Evolutionary conservation across 2,329 filamentous ascomycete species (phyloP), one percentile per base, ranked within the genome.

Genomic region (Cladophialophora exuberans): DNA sequence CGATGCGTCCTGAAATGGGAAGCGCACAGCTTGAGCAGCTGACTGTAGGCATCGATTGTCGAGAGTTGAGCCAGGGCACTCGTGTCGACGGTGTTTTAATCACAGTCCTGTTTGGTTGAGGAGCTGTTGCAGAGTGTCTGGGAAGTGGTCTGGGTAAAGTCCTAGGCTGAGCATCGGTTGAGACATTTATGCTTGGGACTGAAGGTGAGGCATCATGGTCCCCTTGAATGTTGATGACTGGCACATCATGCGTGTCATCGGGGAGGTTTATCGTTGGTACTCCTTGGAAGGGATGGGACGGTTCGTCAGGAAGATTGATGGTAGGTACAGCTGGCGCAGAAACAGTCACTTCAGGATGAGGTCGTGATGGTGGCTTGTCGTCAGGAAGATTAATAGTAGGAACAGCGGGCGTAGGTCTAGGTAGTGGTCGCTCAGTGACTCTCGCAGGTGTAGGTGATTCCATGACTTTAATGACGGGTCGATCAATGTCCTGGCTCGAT

Each of bases 1-100:
- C 88, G 62, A 96, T 93, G 54, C 93, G 89, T 2, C 94, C 94
- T 54, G 94, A 85, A 63, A 99, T 97, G 0, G 90, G 86, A 17
- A 88, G 79, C 7, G 85, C 81, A 68, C 94, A 99, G 65, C 92
- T 86, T 45, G 91, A 88, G 68, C 94, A 99, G 41, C 86, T 82
- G 6, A 90, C 89, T 5, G 87, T 87, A 6, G 80, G 80, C 44
- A 67, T 76, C 60, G 67, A 74, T 11, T 70, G 66, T 43, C 67
- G 67, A 53, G 65, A 62, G 47, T 36, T 20, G 13, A 72, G 66
- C 36, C 65, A 66, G n/a, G 67, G 62, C 18, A 63, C 46, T 15
- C 63, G 62, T 22, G 41, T 42, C n/a, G 59, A 59, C 5, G 56
- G 43, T 22, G 53, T 47, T 33, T 57, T 62, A 55, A 75, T 77